Base-by-base conservation (phyloP, 371 early-diverging fungal species). In the Mortierella sp. region DNA sequence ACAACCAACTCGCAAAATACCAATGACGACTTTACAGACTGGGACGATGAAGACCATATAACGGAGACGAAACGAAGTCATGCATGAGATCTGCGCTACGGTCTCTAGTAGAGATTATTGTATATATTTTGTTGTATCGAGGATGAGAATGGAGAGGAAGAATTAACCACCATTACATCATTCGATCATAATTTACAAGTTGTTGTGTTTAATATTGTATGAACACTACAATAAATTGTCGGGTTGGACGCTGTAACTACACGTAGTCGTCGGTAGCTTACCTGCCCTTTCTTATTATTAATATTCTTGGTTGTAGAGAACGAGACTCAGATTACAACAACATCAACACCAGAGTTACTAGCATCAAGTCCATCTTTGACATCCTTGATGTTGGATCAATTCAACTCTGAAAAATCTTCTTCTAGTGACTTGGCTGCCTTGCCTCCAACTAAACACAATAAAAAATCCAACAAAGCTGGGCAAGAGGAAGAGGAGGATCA, bases 401-500 rank as follows among this genome's bases (percentile, higher is more conserved):
- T 41, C 2, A 74, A 48, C 24, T 40, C 28, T 13, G 69, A 58
- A 10, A 55, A 50, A 10, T 43, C 68, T 0, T 19, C 59, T 1
- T 28, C 61, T 10, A 43, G 50, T 40, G 61, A 60, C 10, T 5
- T 43, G 40, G 28, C 24, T 32, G 8, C 58, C 9, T 43, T 43
- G 15, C 58, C 36, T 43, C 15, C 66, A 43, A 41, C 36, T 43
- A 53, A 57, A 10, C 45, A 28, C 24, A 33, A 63, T 3, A 36
- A 50, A 55, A 52, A 28, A 2, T 11, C 45, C 22, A 28, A 0
- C 7, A 47, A 53, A 15, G 21, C 6, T 53, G 13, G 8, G 3
- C 24, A 58, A 36, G 53, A 64, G 48, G 66, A 60, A 0, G 83
- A 70, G 33, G 86, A 88, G n/a, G 90, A 89, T 58, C 74, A 79